Evolutionary conservation across 768 basidiomycete genomes (phyloP).

Genomic region (Cytidiella melzeri): DNA sequence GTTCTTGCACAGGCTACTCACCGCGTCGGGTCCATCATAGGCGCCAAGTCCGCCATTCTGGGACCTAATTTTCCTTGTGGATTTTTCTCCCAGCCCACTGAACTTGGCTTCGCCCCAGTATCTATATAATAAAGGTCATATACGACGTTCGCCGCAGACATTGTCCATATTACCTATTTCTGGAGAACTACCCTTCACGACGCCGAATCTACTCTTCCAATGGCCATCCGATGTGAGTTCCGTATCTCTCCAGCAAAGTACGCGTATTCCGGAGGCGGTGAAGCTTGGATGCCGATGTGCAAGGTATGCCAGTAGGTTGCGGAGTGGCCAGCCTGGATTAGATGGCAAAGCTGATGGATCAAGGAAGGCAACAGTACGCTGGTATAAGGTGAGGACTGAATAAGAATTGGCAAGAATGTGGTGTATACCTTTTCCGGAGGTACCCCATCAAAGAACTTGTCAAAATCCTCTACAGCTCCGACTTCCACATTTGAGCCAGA

Average conservation of each 20-base stretch:
- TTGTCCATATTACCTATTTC: slow-evolving; percentile 12
- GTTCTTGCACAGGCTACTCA: slow-evolving; percentile 22
- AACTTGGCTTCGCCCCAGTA: slow-evolving; percentile 37
- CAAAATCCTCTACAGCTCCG: slow-evolving; percentile 51
- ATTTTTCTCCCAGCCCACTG: slow-evolving; percentile 97
- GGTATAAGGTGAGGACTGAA: neutral
- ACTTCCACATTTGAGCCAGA: slow-evolving; percentile 31
- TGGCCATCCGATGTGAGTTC: slow-evolving; percentile 38
- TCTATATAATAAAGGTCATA: neutral
- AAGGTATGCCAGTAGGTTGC: slow-evolving; percentile 86
- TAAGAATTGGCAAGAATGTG: neutral
- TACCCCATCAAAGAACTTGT: slow-evolving; percentile 47
- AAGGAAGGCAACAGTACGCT: slow-evolving; percentile 28
- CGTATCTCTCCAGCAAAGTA: slow-evolving; percentile 75
- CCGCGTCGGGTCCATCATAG: slow-evolving; percentile 94
- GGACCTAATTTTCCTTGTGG: slow-evolving; percentile 81
- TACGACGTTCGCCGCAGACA: neutral
- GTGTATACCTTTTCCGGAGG: slow-evolving; percentile 36
- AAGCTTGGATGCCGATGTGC: slow-evolving; percentile 45
- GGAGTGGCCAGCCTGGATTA: slow-evolving; percentile 78
- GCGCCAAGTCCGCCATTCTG: slow-evolving; percentile 82
- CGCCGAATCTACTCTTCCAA: slow-evolving; percentile 64
- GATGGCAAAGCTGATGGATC: slow-evolving; percentile 74
- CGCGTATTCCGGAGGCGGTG: slow-evolving; percentile 41
- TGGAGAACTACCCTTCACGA: slow-evolving; percentile 32